Base-by-base conservation (phyloP, 352 stramenopile species). In the Phytophthora chlamydospora region DNA sequence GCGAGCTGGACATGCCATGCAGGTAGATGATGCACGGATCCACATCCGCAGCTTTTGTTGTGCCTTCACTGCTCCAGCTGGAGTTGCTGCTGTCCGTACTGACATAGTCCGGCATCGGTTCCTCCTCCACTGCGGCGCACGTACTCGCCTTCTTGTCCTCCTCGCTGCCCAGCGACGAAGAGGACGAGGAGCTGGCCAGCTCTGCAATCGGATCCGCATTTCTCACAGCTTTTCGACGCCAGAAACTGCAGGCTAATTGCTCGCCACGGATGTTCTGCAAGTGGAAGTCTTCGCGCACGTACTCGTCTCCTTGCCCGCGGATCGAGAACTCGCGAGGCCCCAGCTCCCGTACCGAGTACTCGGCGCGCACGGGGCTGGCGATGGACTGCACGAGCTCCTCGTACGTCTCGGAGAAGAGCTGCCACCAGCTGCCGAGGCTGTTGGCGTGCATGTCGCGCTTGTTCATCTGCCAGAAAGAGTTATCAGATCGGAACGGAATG, bases 1-100 rank as follows among this genome's bases (percentile, higher is more conserved):
- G 68, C 0, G 84, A 93, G 16, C 80, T 90, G 21, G 84, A 93
- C 73, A 93, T 82, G 17, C 84, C 84, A 51, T 93, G 84, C 33
- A 93, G 65, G 54, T 91, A 93, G 13, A 93, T 44, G 27, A 93
- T 78, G 36, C 84, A 93, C 21, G 84, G 82, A 14, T 65, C 46
- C 6, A 69, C 55, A 5, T 31, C 24, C 11, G 33, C 16, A 0
- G 2, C 19, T 6, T 42, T 8, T 2, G 17, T n/a, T 17, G 46
- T 35, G 32, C 45, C 35, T 27, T 64, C 29, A 34, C 36, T 63
- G 33, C 36, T 63, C n/a, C 51, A 59, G 42, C 41, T 62, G 14
- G 62, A 68, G 48, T 61, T 44, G 50, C 70, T 74, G 44, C 66
- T 64, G 45, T 72, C 61, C 13, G 55, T 73, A 43, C 58, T 68